Evolutionary conservation across 352 stramenopile species (phyloP).

Genomic region (Phytopythium ostracodes): DNA sequence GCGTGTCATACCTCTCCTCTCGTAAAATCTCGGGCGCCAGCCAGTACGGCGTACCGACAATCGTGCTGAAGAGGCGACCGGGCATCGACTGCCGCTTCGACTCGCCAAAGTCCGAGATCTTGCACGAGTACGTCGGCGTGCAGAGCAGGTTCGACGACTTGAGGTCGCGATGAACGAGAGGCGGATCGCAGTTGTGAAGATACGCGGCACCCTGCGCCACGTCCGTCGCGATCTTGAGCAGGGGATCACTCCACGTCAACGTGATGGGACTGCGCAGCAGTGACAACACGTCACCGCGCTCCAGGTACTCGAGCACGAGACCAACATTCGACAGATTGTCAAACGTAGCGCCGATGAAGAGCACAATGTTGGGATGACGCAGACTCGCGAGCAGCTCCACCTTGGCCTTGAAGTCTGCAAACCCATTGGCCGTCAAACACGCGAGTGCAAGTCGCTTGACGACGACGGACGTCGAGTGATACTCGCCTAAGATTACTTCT

Average conservation of each 20-base stretch:
- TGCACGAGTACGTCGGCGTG: constrained; percentile 71
- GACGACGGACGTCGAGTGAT: constrained; percentile 70
- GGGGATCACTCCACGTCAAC: constrained; percentile 72
- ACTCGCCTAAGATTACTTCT: constrained; percentile 67
- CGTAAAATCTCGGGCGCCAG: constrained; percentile 81
- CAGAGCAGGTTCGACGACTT: constrained; percentile 80
- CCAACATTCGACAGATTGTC: constrained; percentile 78
- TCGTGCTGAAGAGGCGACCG: constrained; percentile 56
- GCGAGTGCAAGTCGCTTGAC: constrained; percentile 72
- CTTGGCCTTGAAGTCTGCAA: constrained; percentile 71
- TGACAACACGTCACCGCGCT: constrained; percentile 61
- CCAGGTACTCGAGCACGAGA: constrained; percentile 76
- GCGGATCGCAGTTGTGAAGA: constrained; percentile 75
- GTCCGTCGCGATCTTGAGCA: constrained; percentile 80
- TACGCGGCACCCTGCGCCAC: constrained; percentile 79
- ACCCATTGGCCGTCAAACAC: constrained; percentile 47
- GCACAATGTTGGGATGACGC: constrained; percentile 82
- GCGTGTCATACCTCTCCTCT: constrained; percentile 74
- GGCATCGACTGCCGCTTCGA: constrained; percentile 51
- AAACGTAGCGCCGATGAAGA: constrained; percentile 84
- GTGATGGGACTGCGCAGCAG: constrained; percentile 57
- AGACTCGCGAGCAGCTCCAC: constrained; percentile 78
- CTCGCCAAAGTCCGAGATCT: constrained; percentile 81
- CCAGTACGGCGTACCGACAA: constrained; percentile 86
- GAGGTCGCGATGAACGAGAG: constrained; percentile 77